phyloP scores from a whole-genome alignment of 148 eudicot species.

The Fallopia convolvulus region DNA sequence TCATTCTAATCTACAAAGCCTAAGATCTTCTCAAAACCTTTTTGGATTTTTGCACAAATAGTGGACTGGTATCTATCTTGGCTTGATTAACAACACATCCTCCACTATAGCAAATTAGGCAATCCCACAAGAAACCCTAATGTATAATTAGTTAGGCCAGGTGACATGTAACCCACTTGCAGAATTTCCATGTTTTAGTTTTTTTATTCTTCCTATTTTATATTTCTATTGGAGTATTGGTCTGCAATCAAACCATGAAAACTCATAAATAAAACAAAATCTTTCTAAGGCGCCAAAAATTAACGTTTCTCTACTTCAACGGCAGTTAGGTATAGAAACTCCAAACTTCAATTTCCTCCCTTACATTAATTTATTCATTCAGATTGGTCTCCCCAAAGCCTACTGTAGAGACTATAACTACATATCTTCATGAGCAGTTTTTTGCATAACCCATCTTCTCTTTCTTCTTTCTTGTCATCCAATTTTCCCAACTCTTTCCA shows the following conservation, averaged over 20 bases:
- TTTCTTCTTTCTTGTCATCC: neutral
- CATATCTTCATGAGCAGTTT: neutral
- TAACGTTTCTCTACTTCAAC: conserved; percentile 31
- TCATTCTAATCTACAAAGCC: neutral
- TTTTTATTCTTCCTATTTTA: conserved; percentile 2
- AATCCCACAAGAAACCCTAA: conserved; percentile 11
- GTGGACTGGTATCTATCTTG: conserved; percentile 7
- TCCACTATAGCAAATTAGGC: conserved; percentile 27
- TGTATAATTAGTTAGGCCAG: conserved; percentile 34
- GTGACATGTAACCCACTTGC: conserved; percentile 29
- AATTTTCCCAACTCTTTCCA: neutral
- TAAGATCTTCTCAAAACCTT: neutral
- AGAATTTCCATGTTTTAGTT: neutral
- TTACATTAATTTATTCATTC: conserved; percentile 4
- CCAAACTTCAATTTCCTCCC: neutral
- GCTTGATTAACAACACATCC: conserved; percentile 22
- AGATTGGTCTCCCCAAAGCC: neutral
- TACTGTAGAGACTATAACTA: neutral
- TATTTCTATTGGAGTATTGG: neutral
- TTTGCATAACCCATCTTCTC: neutral
- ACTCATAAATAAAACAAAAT: neutral
- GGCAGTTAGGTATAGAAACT: conserved; percentile 62
- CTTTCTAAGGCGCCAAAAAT: conserved; percentile 54
- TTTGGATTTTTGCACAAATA: conserved; percentile 6
- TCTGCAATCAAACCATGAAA: neutral